Conservation (phyloP, 345 rosid species). For the Erysimum cheiranthoides region DNA sequence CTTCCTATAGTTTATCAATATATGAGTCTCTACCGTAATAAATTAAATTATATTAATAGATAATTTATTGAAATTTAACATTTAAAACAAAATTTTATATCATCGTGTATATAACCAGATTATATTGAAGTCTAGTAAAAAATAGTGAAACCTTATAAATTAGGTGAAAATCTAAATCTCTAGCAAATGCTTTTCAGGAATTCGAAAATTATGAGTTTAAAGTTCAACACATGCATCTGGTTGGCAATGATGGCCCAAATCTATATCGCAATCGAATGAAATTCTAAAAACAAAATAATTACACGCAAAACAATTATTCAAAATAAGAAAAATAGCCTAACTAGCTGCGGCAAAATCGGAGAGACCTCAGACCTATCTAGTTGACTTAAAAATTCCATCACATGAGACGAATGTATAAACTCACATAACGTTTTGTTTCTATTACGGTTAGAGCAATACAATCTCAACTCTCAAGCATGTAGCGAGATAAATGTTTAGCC, state of each 20-base stretch:
- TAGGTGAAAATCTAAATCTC: slow-evolving; percentile 18
- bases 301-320: slow-evolving; percentile 24
- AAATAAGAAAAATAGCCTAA: slow-evolving; percentile 16
- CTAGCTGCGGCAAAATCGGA: slow-evolving; percentile 40
- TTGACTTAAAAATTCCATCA: background rate
- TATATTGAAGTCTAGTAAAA: background rate
- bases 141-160: background rate
- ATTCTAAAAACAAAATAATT: slow-evolving; percentile 25
- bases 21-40: no score
- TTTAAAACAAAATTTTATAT: no score
- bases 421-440: background rate
- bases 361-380: slow-evolving; percentile 21
- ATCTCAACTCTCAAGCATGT: background rate
- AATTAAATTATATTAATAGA: no score
- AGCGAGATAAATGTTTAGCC: no score
- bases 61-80: no score
- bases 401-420: slow-evolving; percentile 3
- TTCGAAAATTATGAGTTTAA: slow-evolving; percentile 17
- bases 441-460: background rate
- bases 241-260: slow-evolving; percentile 42
- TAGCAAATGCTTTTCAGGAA: slow-evolving; percentile 13
- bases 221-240: slow-evolving; percentile 39
- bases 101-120: background rate
- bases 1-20: no score
- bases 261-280: slow-evolving; percentile 37